phyloP scores from a whole-genome alignment of 2,329 filamentous ascomycete genomes.

The Alternaria conjuncta region DNA sequence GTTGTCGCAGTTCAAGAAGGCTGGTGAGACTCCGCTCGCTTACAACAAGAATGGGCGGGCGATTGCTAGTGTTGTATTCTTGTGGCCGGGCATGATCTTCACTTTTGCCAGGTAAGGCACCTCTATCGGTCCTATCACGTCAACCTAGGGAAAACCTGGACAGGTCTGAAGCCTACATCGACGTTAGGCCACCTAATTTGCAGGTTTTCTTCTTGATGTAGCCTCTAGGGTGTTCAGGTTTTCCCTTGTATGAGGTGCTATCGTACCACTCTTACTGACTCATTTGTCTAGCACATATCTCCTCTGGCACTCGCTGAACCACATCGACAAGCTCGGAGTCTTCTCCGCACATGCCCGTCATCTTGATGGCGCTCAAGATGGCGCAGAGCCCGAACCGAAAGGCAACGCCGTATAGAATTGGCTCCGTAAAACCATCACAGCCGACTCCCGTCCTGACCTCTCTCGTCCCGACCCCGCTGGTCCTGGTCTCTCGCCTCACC shows the following conservation, averaged over 20 bases:
- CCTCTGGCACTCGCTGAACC: conserved; percentile 47
- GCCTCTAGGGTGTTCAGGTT: not conserved
- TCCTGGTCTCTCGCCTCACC: too few species aligned
- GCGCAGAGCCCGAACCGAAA: not conserved
- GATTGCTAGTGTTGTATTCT: conserved; percentile 59
- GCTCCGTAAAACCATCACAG: not conserved
- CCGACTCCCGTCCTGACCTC: not conserved
- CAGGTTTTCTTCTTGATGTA: not conserved
- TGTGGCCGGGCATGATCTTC: conserved; percentile 60
- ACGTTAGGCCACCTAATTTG: not conserved
- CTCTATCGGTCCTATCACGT: not conserved
- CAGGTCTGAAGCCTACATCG: not conserved
- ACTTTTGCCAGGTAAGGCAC: conserved; percentile 54
- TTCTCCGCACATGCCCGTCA: conserved; percentile 47
- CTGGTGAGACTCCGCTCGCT: conserved; percentile 45
- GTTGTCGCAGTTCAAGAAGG: conserved; percentile 39
- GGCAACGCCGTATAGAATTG: not conserved
- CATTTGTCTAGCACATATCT: conserved; percentile 42
- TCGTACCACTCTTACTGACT: not conserved
- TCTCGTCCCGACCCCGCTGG: not conserved
- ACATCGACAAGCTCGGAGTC: conserved; percentile 49
- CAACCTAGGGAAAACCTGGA: not conserved
- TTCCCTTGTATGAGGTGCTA: not conserved
- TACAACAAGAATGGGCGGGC: conserved; percentile 60
- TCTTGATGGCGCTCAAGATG: not conserved